Base-by-base conservation (phyloP, 1,284 basidiomycete species). In the Pseudozyma sp. region DNA sequence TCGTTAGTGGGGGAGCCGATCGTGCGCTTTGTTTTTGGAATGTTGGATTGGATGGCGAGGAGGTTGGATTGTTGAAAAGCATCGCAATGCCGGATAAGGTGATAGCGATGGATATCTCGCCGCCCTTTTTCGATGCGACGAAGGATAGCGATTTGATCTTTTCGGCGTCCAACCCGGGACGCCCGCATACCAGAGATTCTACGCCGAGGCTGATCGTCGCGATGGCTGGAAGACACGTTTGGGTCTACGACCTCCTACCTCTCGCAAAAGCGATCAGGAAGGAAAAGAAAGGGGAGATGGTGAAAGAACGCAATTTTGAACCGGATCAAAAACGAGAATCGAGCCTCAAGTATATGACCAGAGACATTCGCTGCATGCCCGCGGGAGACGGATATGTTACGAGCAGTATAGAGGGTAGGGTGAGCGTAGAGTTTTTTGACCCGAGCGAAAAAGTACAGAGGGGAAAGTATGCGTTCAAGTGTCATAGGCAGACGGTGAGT, bases 391-490 rank as follows among this genome's bases (percentile, higher is more conserved):
- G 96, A 10, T 99, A 93, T 86, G 94, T 95, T 1, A 94, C 92
- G 0, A 92, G 91, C 0, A 96, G 94, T 0, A 93, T 97, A 16
- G 97, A 99, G 85, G 96, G 96, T 0, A 89, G 96, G 43, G 95
- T 99, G 60, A 94, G 95, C 0, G 95, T 99, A 45, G 97, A 99
- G 85, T 98, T 97, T 86, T 95, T 98, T 82, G 94, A 97, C 77
- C 90, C 93, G 2, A 90, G 89, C 11, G 88, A 90, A 0, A 89
- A 89, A 25, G 88, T 88, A 0, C 94, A 97, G 85, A 76, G 77
- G 43, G 92, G 92, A 85, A 97, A 97, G 86, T 99, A 99, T 85
- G 97, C 97, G 2, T 99, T 98, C 89, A 95, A 98, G 84, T 97
- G 95, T 78, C 96, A 99, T 83, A 89, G 96, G 18, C 92, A 94